Percentiles rank a stretch among this genome's conserved stretches.
phyloP scores from a whole-genome alignment of 176 grass and related monocot genomes.

The Thinopyrum elongatum region DNA sequence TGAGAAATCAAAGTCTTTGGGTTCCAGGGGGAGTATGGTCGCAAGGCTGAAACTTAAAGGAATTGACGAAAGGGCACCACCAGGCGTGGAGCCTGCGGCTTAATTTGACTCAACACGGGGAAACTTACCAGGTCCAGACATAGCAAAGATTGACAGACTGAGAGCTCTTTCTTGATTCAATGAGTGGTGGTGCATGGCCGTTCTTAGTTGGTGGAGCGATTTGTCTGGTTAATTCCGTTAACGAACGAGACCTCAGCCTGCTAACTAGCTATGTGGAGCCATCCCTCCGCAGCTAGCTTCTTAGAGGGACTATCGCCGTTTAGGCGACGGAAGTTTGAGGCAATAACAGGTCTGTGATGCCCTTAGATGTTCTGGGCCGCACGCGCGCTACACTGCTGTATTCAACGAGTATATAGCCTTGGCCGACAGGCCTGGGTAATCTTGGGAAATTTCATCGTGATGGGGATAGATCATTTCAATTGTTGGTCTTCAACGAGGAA shows the following conservation, averaged over 20 bases:
- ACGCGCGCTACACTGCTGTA: constrained; percentile 72
- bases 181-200: too few species aligned
- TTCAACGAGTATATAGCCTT: constrained; percentile 75
- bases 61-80: too few species aligned
- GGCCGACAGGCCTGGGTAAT: constrained; percentile 65
- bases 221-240: constrained; percentile 73
- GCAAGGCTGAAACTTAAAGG: too few species aligned
- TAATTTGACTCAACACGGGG: too few species aligned
- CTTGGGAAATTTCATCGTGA: constrained; percentile 65
- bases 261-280: constrained; percentile 47
- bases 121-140: too few species aligned
- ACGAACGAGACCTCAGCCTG: constrained; percentile 50
- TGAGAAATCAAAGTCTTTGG: too few species aligned
- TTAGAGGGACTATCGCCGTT: constrained; percentile 88
- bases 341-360: constrained; percentile 79
- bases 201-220: too few species aligned
- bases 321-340: constrained; percentile 78
- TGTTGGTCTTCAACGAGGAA: constrained; percentile 62
- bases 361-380: constrained; percentile 72
- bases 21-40: too few species aligned
- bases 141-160: too few species aligned
- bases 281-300: constrained; percentile 78
- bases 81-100: too few species aligned
- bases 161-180: too few species aligned
- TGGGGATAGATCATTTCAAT: constrained; percentile 72